phyloP scores from a whole-genome alignment of 441 rosid species.

The Cnidoscolus chayamansa region DNA sequence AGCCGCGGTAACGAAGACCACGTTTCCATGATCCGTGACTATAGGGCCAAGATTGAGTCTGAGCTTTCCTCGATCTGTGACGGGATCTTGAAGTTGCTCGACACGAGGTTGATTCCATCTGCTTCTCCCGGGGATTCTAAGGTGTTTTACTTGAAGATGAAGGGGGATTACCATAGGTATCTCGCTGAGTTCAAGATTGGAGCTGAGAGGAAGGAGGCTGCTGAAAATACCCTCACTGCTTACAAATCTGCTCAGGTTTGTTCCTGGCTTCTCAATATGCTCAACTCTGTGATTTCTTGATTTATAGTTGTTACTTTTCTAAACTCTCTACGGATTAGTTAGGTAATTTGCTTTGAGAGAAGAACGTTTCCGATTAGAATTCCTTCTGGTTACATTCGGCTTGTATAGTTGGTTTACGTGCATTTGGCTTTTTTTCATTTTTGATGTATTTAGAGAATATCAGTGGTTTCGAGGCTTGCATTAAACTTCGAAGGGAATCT shows the following conservation, averaged over 20 bases:
- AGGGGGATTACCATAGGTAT: slow-evolving; percentile 87
- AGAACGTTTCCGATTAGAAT: neutral
- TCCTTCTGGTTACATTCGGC: neutral
- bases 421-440: neutral
- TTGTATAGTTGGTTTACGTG: neutral
- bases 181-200: slow-evolving; percentile 89
- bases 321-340: neutral
- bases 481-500: too few species aligned
- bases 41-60: slow-evolving; percentile 76
- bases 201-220: slow-evolving; percentile 90
- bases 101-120: slow-evolving; percentile 71
- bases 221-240: slow-evolving; percentile 84
- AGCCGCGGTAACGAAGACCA: slow-evolving; percentile 82
- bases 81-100: slow-evolving; percentile 83
- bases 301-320: neutral
- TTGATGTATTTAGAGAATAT: neutral
- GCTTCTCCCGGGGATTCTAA: slow-evolving; percentile 81
- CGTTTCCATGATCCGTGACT: slow-evolving; percentile 64
- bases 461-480: too few species aligned
- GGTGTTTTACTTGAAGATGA: slow-evolving; percentile 93
- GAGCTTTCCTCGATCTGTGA: slow-evolving; percentile 81
- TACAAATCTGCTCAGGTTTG: slow-evolving; percentile 89
- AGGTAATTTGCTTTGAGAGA: neutral
- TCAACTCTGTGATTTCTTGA: neutral
- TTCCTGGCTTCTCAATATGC: neutral